A percentile compares a stretch with the other conserved stretches of the same genome.
These are phyloP conservation scores for Populus nigra DNA, from an alignment of 345 rosid species.

Conservation along the genomic window DNA sequence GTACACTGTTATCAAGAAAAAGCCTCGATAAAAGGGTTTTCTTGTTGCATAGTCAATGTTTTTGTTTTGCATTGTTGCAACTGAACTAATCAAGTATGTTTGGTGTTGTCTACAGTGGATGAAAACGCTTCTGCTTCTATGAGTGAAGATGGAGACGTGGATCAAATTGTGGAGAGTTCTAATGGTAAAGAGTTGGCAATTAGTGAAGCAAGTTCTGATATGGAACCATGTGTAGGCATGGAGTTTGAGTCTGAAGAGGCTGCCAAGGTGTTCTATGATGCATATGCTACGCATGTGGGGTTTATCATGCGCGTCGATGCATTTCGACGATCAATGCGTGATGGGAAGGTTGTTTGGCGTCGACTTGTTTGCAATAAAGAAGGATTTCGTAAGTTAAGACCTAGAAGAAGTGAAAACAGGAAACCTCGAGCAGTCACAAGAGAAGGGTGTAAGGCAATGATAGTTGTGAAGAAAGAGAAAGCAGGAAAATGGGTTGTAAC, in stretches of 20 bases:
- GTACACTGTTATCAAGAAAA: too few species aligned
- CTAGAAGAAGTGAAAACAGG: constrained; percentile 34
- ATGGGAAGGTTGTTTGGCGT: constrained; percentile 44
- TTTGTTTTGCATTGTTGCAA: not conserved
- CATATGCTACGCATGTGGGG: constrained; percentile 41
- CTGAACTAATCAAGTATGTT: constrained; percentile 1
- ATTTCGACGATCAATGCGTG: constrained; percentile 43
- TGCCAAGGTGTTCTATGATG: constrained; percentile 47
- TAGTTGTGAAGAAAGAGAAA: constrained; percentile 43
- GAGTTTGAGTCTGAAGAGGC: constrained; percentile 50
- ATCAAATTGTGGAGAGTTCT: constrained; percentile 22
- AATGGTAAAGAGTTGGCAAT: constrained; percentile 17
- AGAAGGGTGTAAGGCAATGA: constrained; percentile 54
- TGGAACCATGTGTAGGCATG: constrained; percentile 49
- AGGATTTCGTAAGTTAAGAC: constrained; percentile 43
- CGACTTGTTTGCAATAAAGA: constrained; percentile 53
- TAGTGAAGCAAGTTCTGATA: constrained; percentile 19
- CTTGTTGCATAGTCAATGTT: too few species aligned
- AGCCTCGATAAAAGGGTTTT: too few species aligned
- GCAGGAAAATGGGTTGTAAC: constrained; percentile 42
- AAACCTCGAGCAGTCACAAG: constrained; percentile 45
- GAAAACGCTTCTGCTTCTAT: constrained; percentile 4
- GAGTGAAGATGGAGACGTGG: constrained; percentile 19
- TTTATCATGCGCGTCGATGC: constrained; percentile 46
- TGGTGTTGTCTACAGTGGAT: not conserved